Conservation (phyloP, 352 stramenopile species). For the Globisporangium paddicum region DNA sequence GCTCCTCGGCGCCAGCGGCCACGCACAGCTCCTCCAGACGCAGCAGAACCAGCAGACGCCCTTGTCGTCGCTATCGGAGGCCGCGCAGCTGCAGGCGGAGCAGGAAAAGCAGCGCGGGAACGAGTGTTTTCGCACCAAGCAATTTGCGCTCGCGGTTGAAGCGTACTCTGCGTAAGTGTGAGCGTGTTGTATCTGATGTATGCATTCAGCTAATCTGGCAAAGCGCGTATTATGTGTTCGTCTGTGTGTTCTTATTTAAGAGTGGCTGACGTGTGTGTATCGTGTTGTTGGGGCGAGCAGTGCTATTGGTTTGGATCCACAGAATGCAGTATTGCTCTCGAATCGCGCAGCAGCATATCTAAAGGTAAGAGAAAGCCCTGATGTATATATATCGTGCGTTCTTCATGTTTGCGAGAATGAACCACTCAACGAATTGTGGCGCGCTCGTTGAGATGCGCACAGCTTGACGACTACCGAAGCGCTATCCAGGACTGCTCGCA, state of each 20-base stretch:
- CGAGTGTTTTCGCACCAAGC: constrained; percentile 34
- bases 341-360: constrained; percentile 62
- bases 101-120: constrained; percentile 49
- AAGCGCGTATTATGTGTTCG: neutral
- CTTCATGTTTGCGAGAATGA: no score
- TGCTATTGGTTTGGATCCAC: constrained; percentile 40
- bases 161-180: constrained; percentile 39
- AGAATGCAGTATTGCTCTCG: constrained; percentile 42
- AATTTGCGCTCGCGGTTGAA: constrained; percentile 28
- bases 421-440: no score
- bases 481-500: constrained; percentile 41
- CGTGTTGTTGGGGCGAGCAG: constrained; percentile 12
- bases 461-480: constrained; percentile 35
- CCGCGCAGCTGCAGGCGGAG: constrained; percentile 10
- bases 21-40: constrained; percentile 24
- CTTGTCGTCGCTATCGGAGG: neutral
- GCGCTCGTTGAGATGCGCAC: no score
- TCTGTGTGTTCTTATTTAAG: no score
- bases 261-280: neutral
- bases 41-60: neutral
- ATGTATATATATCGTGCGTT: no score
- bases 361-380: no score
- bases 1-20: constrained; percentile 24
- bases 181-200: no score
- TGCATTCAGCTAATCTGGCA: no score